Conservation (phyloP, 2,329 filamentous ascomycete species). For the Xylariaceae sp. region DNA sequence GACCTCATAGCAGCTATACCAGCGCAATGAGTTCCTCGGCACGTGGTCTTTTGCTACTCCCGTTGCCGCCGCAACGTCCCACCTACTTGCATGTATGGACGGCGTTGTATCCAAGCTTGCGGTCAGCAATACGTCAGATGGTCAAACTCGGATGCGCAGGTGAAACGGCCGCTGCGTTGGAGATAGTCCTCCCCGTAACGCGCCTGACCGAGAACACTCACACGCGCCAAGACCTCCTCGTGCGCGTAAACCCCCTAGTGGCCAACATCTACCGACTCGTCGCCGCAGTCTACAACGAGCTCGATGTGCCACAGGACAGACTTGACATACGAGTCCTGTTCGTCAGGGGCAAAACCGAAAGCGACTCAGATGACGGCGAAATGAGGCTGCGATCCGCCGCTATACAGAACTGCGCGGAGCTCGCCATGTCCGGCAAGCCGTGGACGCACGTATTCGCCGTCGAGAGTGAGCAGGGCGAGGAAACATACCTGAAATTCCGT, state of each 20-base stretch:
- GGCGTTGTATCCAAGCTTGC: slow-evolving; percentile 1
- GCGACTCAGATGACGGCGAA: too few species aligned
- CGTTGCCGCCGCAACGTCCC: neutral
- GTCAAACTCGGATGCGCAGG: neutral
- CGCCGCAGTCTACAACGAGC: neutral
- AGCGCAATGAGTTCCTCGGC: too few species aligned
- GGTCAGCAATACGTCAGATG: neutral
- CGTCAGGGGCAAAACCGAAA: neutral
- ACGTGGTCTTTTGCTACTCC: too few species aligned
- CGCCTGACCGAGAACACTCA: neutral
- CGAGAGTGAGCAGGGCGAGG: neutral
- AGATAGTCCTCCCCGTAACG: slow-evolving; percentile 2
- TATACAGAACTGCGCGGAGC: too few species aligned
- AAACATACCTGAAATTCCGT: neutral
- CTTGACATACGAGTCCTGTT: slow-evolving; percentile 3
- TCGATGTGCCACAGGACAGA: neutral
- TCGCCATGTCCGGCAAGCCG: neutral
- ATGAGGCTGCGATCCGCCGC: too few species aligned
- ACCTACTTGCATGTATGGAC: neutral
- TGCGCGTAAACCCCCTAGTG: too few species aligned
- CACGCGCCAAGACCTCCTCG: neutral
- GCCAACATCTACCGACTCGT: neutral
- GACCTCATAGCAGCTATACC: too few species aligned
- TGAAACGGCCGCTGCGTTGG: neutral
- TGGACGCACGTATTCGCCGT: slow-evolving; percentile 9